These are phyloP conservation scores for Ampelomyces quisqualis DNA, from an alignment of 2,329 filamentous ascomycete genomes.

Conservation along the genomic window DNA sequence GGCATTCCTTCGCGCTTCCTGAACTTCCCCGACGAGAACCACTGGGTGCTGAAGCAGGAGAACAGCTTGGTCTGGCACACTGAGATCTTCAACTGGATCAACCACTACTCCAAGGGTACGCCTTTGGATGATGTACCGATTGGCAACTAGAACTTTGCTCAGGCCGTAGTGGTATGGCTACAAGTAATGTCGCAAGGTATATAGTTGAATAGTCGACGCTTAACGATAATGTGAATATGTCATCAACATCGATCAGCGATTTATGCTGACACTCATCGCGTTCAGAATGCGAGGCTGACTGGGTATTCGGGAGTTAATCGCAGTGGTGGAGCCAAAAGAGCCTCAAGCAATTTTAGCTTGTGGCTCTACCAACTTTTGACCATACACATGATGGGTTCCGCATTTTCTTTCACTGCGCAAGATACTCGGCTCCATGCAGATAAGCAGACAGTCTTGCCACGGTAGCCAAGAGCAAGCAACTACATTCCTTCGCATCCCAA, in stretches of 20 bases:
- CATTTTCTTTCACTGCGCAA: neutral
- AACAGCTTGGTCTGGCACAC: conserved; percentile 92
- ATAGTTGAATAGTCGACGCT: neutral
- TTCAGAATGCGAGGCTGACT: no score
- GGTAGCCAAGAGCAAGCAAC: neutral
- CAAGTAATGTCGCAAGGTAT: no score
- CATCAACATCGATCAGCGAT: no score
- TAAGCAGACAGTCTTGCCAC: neutral
- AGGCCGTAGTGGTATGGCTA: neutral
- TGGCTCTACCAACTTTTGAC: no score
- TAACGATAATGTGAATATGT: conserved; percentile 9
- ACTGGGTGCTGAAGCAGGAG: conserved; percentile 85
- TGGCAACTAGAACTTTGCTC: conserved; percentile 24
- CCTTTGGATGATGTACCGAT: conserved; percentile 32
- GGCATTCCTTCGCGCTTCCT: conserved; percentile 75
- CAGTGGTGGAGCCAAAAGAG: no score
- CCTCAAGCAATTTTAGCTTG: no score
- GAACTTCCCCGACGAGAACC: conserved; percentile 77
- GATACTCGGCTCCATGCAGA: neutral
- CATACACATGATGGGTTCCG: no score
- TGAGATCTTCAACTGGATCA: conserved; percentile 46
- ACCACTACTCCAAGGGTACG: conserved; percentile 38
- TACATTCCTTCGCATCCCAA: no score
- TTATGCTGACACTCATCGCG: no score
- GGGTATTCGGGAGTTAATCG: no score